These are phyloP conservation scores for Candida mattraensis DNA, from an alignment of 805 yeast species.

Conservation along the genomic window DNA sequence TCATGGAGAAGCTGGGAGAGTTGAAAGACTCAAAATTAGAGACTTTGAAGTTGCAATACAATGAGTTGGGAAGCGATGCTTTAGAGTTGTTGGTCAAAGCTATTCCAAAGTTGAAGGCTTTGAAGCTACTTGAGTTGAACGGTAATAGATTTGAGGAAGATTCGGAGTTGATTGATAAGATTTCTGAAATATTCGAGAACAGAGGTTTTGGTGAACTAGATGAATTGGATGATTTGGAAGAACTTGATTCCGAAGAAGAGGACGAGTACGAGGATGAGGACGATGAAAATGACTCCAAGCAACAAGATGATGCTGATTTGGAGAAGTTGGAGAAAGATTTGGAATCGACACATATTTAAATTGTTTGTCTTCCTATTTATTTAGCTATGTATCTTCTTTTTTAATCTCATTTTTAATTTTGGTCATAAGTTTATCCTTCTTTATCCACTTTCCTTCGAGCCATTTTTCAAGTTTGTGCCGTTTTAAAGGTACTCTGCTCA, in stretches of 20 bases:
- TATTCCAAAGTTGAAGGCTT: slow-evolving; percentile 53
- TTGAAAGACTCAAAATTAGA: slow-evolving; percentile 44
- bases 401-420: slow-evolving; percentile 34
- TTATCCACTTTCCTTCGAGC: slow-evolving; percentile 72
- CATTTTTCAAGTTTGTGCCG: slow-evolving; percentile 65
- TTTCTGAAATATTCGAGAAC: slow-evolving; percentile 61
- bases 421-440: slow-evolving; percentile 57
- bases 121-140: slow-evolving; percentile 75
- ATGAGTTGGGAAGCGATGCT: slow-evolving; percentile 73
- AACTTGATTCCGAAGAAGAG: slow-evolving; percentile 66
- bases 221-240: slow-evolving; percentile 94
- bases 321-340: slow-evolving; percentile 53
- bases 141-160: slow-evolving; percentile 95
- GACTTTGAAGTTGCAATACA: slow-evolving; percentile 75
- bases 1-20: slow-evolving; percentile 47
- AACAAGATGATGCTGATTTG: slow-evolving; percentile 40
- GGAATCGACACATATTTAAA: slow-evolving; percentile 35
- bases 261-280: slow-evolving; percentile 62
- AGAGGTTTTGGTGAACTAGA: slow-evolving; percentile 83
- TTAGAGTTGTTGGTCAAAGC: slow-evolving; percentile 59
- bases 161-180: slow-evolving; percentile 60
- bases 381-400: slow-evolving; percentile 8
- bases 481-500: slow-evolving; percentile 50
- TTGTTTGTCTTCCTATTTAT: not conserved
- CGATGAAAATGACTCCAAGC: slow-evolving; percentile 54